These are phyloP conservation scores for Cryphonectria nitschkei DNA, from an alignment of 2,329 filamentous ascomycete species.

Conservation along the genomic window DNA sequence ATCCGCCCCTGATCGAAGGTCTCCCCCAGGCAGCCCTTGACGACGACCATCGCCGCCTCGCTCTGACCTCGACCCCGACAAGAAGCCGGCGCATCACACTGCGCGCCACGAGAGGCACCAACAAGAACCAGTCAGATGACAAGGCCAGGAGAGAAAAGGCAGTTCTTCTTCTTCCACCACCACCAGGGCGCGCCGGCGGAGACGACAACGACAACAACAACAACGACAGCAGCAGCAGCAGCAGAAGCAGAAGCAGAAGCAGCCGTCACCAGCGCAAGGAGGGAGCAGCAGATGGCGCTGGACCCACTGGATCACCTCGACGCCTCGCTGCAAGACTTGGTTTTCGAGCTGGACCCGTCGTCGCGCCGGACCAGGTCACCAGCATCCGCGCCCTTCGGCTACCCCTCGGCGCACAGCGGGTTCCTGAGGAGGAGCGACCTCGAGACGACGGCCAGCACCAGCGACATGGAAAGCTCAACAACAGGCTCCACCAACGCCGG, in stretches of 20 bases:
- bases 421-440: constrained; percentile 46
- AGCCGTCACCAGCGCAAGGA: not conserved
- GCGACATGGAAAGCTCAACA: constrained; percentile 47
- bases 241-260: constrained; percentile 23
- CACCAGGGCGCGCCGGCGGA: not conserved
- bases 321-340: constrained; percentile 52
- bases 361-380: constrained; percentile 36
- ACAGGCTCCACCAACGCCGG: constrained; percentile 39
- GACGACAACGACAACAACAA: not conserved
- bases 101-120: constrained; percentile 29
- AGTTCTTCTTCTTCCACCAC: not conserved
- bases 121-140: constrained; percentile 27
- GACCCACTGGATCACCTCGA: constrained; percentile 46
- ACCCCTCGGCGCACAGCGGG: constrained; percentile 48
- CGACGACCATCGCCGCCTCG: constrained; percentile 8
- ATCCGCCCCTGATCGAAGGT: constrained; percentile 30
- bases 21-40: constrained; percentile 28
- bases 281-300: constrained; percentile 24
- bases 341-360: constrained; percentile 43
- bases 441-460: constrained; percentile 34
- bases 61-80: not conserved
- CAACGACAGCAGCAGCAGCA: constrained; percentile 21
- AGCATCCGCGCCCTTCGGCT: constrained; percentile 40
- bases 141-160: constrained; percentile 15
- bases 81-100: constrained; percentile 28